A percentile compares a stretch with the other conserved stretches of the same genome.
Conservation (phyloP, 306 rosid species). For the Macrotyloma uniflorum region DNA sequence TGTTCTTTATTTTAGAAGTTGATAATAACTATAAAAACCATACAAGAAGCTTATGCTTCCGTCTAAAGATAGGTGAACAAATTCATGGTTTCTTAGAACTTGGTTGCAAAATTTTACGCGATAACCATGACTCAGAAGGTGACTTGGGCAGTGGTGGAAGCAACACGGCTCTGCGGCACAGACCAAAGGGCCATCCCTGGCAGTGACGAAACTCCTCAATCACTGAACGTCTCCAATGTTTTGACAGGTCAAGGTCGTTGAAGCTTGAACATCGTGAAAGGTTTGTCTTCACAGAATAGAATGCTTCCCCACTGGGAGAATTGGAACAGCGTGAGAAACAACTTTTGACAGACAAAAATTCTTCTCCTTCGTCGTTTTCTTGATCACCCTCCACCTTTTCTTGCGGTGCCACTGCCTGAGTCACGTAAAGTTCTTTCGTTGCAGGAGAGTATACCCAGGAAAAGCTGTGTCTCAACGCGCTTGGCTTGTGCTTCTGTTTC, state of each 20-base stretch:
- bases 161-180: constrained; percentile 62
- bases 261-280: constrained; percentile 64
- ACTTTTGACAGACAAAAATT: constrained; percentile 63
- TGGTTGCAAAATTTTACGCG: constrained; percentile 54
- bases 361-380: constrained; percentile 43
- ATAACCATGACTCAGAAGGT: constrained; percentile 70
- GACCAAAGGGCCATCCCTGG: constrained; percentile 84
- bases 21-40: not conserved
- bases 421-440: constrained; percentile 52
- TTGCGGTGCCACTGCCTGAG: constrained; percentile 18
- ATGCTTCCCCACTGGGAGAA: constrained; percentile 49
- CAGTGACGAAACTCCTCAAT: constrained; percentile 71
- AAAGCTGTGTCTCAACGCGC: constrained; percentile 52
- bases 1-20: not conserved
- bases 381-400: constrained; percentile 16
- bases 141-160: constrained; percentile 78
- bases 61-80: not conserved
- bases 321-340: constrained; percentile 57
- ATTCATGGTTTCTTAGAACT: constrained; percentile 20
- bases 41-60: not conserved
- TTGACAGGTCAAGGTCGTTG: constrained; percentile 38
- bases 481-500: constrained; percentile 55
- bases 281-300: constrained; percentile 55
- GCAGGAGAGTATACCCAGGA: constrained; percentile 65
- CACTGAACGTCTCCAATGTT: constrained; percentile 52